phyloP scores from a whole-genome alignment of 1,284 basidiomycete species.

The Peniophora sp. region DNA sequence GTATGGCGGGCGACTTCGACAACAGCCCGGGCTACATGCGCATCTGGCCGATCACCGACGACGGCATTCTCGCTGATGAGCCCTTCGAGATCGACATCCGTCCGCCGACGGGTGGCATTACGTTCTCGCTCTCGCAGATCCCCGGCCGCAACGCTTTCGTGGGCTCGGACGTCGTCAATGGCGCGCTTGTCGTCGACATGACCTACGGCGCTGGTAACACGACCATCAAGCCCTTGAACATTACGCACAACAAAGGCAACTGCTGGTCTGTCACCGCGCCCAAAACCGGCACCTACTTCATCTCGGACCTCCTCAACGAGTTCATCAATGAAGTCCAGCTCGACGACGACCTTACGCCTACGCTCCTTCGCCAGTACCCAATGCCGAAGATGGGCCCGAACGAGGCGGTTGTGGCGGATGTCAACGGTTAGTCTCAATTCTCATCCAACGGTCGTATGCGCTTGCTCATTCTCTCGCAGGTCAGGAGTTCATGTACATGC shows the following conservation, averaged over 20 bases:
- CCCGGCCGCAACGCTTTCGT: slow-evolving; percentile 36
- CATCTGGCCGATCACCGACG: slow-evolving; percentile 30
- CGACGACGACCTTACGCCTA: slow-evolving; percentile 12
- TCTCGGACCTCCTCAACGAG: slow-evolving; percentile 36
- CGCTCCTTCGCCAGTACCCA: no score
- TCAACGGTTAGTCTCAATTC: no score
- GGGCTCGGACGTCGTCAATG: slow-evolving; percentile 37
- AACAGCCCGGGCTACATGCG: slow-evolving; percentile 14
- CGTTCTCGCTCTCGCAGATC: slow-evolving; percentile 30
- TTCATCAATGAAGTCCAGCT: slow-evolving; percentile 40
- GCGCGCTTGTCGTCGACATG: slow-evolving; percentile 39
- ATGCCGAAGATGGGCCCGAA: no score
- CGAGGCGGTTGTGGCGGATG: no score
- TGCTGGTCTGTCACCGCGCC: slow-evolving; percentile 41
- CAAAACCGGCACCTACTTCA: slow-evolving; percentile 40
- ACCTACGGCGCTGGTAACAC: slow-evolving; percentile 6
- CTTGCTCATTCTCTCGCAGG: no score
- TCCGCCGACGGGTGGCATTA: slow-evolving; percentile 16
- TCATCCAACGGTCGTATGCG: no score
- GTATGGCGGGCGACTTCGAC: slow-evolving; percentile 7
- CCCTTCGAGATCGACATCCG: slow-evolving; percentile 26
- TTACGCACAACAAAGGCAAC: slow-evolving; percentile 33
- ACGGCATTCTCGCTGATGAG: slow-evolving; percentile 30
- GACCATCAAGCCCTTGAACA: slow-evolving; percentile 10
- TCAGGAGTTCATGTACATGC: slow-evolving; percentile 21